Evolutionary conservation across 2,329 filamentous ascomycete species (phyloP).

Genomic region (Alternaria sp.): DNA sequence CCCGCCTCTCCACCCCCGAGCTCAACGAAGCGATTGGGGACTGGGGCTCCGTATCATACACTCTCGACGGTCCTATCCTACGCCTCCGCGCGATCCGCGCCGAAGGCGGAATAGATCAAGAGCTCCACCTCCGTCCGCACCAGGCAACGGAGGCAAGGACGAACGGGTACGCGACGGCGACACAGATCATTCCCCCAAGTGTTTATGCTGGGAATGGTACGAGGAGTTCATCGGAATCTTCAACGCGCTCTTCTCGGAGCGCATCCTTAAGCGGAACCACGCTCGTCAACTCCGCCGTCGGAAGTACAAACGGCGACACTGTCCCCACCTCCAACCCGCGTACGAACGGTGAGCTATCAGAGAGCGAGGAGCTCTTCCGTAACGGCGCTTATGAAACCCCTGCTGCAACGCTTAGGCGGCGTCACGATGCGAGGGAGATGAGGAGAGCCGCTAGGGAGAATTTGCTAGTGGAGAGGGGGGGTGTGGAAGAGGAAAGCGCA

Average conservation of each 20-base stretch:
- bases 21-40: not conserved
- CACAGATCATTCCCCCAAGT: not conserved
- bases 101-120: not conserved
- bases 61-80: not conserved
- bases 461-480: not conserved
- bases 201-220: accelerated
- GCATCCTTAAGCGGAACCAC: not conserved
- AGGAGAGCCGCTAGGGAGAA: not conserved
- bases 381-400: not conserved
- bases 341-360: not conserved
- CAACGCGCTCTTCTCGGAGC: not conserved
- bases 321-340: not conserved
- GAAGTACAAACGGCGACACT: not conserved
- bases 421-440: not conserved
- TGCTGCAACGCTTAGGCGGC: not conserved
- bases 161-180: not conserved
- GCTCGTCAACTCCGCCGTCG: not conserved
- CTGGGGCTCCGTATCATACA: not conserved
- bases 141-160: not conserved
- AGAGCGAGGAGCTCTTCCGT: not conserved
- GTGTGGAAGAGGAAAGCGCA: not conserved
- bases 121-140: not conserved
- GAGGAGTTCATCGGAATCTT: not conserved
- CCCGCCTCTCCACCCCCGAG: not conserved
- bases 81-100: not conserved